A percentile compares a stretch with the other conserved stretches of the same genome.
Conservation (phyloP, 2,329 filamentous ascomycete genomes). For the Fusarium sp. region DNA sequence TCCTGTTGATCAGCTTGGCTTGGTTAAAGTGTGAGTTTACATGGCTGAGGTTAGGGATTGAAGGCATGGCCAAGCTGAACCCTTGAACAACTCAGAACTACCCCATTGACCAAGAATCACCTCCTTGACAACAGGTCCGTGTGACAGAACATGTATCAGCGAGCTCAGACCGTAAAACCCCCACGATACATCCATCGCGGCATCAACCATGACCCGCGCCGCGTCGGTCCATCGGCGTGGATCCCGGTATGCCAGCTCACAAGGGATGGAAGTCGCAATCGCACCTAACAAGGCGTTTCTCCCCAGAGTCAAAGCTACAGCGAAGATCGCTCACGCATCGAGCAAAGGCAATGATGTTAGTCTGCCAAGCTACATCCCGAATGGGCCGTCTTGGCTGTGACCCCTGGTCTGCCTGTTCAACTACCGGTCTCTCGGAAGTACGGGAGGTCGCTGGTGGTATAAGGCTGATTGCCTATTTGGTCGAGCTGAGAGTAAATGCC, state of each 20-base stretch:
- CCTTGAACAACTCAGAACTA: background rate
- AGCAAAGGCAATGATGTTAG: background rate
- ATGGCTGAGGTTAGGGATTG: background rate
- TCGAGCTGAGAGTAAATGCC: background rate
- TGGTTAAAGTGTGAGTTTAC: background rate
- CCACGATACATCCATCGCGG: background rate
- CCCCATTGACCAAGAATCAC: background rate
- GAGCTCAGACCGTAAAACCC: background rate
- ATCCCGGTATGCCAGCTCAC: conserved; percentile 2
- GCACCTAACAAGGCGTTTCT: conserved; percentile 34
- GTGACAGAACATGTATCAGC: background rate
- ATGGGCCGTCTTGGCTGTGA: background rate
- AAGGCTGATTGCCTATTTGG: conserved; percentile 11
- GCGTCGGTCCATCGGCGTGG: conserved; percentile 33
- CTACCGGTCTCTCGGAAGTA: conserved; percentile 3
- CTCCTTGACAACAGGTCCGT: no score
- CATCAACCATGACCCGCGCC: background rate
- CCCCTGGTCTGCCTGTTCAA: background rate
- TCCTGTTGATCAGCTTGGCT: conserved; percentile 17
- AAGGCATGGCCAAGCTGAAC: background rate
- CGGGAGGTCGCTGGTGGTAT: background rate
- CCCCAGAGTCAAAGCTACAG: conserved; percentile 3
- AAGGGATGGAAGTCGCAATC: conserved; percentile 31
- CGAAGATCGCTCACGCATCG: conserved; percentile 16
- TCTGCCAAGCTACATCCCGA: conserved; percentile 5